phyloP scores from a whole-genome alignment of 345 rosid genomes.

The Draba incana region DNA sequence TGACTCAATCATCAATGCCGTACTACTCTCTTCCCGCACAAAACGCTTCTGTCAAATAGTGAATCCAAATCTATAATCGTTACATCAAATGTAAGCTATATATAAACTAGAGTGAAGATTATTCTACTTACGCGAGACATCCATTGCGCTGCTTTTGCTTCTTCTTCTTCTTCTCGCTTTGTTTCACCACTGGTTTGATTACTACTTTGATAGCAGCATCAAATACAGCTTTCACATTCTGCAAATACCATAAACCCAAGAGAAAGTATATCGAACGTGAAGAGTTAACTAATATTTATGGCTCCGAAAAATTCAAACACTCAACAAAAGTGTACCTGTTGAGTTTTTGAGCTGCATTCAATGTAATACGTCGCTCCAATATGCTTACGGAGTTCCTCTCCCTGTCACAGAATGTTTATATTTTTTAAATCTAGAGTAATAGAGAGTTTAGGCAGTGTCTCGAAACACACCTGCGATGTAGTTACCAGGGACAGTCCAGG shows the following conservation, averaged over 20 bases:
- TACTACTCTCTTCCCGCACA: conserved; percentile 6
- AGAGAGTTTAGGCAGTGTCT: neutral
- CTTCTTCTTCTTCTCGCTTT: conserved; percentile 49
- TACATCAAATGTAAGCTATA: neutral
- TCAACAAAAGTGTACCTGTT: conserved; percentile 56
- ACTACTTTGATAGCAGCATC: conserved; percentile 89
- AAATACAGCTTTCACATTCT: conserved; percentile 87
- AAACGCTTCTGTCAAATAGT: neutral
- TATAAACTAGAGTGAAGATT: neutral
- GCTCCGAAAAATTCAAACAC: neutral
- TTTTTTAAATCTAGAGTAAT: neutral
- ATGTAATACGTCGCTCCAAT: conserved; percentile 81
- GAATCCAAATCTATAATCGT: neutral
- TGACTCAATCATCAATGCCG: neutral
- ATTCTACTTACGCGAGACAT: conserved; percentile 61
- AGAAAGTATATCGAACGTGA: neutral
- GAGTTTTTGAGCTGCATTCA: conserved; percentile 94
- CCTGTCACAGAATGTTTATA: conserved; percentile 48
- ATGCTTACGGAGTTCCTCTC: conserved; percentile 87
- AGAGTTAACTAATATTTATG: neutral
- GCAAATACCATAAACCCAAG: conserved; percentile 24
- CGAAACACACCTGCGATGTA: conserved; percentile 65
- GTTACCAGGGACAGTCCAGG: conserved; percentile 84
- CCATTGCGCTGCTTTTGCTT: conserved; percentile 51
- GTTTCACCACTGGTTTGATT: conserved; percentile 67